Evolutionary conservation across 768 basidiomycete genomes (phyloP).

Genomic region (Calvatia gigantea): DNA sequence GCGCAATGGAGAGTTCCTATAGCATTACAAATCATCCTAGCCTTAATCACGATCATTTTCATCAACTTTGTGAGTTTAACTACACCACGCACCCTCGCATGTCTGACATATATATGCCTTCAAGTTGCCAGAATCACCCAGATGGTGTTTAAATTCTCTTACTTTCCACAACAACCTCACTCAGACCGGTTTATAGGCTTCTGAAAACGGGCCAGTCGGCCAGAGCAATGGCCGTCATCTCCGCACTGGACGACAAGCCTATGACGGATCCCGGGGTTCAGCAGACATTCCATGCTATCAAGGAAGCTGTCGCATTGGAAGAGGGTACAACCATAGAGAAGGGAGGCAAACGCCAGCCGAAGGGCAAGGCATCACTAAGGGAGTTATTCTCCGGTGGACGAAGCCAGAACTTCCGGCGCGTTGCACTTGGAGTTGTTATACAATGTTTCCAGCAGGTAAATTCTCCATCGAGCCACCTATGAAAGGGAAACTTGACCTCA

Average conservation of each 20-base stretch:
- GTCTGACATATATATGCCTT: background rate
- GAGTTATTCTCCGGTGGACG: slow-evolving; percentile 55
- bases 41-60: slow-evolving; percentile 47
- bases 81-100: background rate
- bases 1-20: slow-evolving; percentile 65
- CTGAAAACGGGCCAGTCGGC: slow-evolving; percentile 50
- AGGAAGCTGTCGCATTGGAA: slow-evolving; percentile 4
- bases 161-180: background rate
- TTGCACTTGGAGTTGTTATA: slow-evolving; percentile 48
- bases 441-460: slow-evolving; percentile 63
- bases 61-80: slow-evolving; percentile 42
- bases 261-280: slow-evolving; percentile 42
- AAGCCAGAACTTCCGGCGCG: slow-evolving; percentile 59
- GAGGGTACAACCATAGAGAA: background rate
- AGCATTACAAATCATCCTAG: slow-evolving; percentile 54
- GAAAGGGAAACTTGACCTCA: background rate
- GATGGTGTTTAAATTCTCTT: slow-evolving; percentile 40
- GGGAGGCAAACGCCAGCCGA: background rate
- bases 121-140: slow-evolving; percentile 57
- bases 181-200: slow-evolving; percentile 36
- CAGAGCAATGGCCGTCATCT: slow-evolving; percentile 58
- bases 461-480: background rate
- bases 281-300: slow-evolving; percentile 38
- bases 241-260: slow-evolving; percentile 54
- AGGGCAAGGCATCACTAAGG: slow-evolving; percentile 34